A percentile compares a stretch with the other conserved stretches of the same genome.
phyloP scores from a whole-genome alignment of 306 rosid species.

The Bauhinia variegata region DNA sequence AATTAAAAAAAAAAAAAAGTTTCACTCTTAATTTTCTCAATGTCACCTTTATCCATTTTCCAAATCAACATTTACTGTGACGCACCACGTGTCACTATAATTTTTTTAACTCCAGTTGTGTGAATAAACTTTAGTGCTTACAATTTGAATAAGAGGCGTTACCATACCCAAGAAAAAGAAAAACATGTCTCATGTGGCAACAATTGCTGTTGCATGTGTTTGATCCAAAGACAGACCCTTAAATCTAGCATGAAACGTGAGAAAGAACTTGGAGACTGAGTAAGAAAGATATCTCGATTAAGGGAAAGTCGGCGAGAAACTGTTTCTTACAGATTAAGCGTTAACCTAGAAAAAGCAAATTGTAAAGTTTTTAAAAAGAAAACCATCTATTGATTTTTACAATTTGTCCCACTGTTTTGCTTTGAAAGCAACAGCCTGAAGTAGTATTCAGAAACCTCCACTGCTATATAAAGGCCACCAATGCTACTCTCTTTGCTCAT shows the following conservation, averaged over 20 bases:
- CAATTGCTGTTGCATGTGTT: too few relatives aligned
- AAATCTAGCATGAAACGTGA: slow-evolving; percentile 33
- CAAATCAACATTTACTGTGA: too few relatives aligned
- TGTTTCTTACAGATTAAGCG: slow-evolving; percentile 22
- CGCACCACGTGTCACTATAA: too few relatives aligned
- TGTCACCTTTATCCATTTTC: too few relatives aligned
- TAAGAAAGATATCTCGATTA: slow-evolving; percentile 24
- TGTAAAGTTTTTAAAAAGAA: background rate
- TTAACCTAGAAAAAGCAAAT: slow-evolving; percentile 10
- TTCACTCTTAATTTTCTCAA: too few relatives aligned
- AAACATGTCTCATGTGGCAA: too few relatives aligned
- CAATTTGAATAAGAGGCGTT: background rate
- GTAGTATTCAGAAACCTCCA: too few relatives aligned
- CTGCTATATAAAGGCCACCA: slow-evolving; percentile 56
- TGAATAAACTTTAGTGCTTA: too few relatives aligned
- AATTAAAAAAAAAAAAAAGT: too few relatives aligned
- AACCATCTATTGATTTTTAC: slow-evolving; percentile 14
- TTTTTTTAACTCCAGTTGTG: too few relatives aligned
- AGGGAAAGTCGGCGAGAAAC: slow-evolving; percentile 38
- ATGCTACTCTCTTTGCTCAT: slow-evolving; percentile 36
- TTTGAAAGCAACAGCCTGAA: slow-evolving; percentile 48
- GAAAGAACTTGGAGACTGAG: slow-evolving; percentile 34
- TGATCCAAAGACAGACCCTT: background rate
- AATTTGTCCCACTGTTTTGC: slow-evolving; percentile 45
- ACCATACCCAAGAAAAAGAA: too few relatives aligned